Percentiles rank a stretch among this genome's conserved stretches.
Evolutionary conservation across 2,329 filamentous ascomycete species (phyloP).

Genomic region (Trichoderma sp.): DNA sequence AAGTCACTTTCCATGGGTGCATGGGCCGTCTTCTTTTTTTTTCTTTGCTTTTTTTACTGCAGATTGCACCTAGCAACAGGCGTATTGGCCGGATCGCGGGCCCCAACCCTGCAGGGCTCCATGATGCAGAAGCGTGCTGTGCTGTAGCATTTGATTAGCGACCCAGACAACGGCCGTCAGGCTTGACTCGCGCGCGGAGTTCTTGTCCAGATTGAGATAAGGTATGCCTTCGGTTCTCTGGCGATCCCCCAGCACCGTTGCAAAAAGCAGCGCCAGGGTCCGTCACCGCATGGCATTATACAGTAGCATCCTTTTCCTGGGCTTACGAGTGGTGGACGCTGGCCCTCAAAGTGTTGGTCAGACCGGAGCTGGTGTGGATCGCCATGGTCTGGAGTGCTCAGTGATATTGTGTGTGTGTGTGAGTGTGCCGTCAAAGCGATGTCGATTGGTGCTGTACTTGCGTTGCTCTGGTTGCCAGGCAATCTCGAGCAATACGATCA

Average conservation of each 20-base stretch:
- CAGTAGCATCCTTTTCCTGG: constrained; percentile 4
- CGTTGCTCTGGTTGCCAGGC: neutral
- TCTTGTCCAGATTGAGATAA: constrained; percentile 15
- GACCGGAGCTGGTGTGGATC: neutral
- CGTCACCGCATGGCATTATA: constrained; percentile 15
- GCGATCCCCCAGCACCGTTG: constrained; percentile 10
- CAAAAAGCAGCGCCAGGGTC: constrained; percentile 1
- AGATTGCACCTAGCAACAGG: neutral
- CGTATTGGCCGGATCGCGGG: neutral
- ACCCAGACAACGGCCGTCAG: constrained; percentile 1
- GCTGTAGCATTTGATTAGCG: constrained; percentile 16
- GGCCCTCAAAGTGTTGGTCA: constrained; percentile 1
- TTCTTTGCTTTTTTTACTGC: neutral
- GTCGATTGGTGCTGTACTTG: neutral
- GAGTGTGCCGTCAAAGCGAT: constrained; percentile 2
- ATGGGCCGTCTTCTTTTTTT: neutral
- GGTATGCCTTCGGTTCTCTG: constrained; percentile 5
- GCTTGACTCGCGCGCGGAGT: constrained; percentile 17
- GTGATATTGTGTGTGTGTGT: constrained; percentile 10
- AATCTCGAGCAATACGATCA: neutral
- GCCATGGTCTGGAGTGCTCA: constrained; percentile 7
- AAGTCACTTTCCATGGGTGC: neutral
- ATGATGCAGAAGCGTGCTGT: constrained; percentile 7
- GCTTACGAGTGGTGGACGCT: constrained; percentile 3
- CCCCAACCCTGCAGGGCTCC: neutral